A percentile compares a stretch with the other conserved stretches of the same genome.
phyloP scores from a whole-genome alignment of 148 eudicot species.

The Vaccinium vitisidaea region DNA sequence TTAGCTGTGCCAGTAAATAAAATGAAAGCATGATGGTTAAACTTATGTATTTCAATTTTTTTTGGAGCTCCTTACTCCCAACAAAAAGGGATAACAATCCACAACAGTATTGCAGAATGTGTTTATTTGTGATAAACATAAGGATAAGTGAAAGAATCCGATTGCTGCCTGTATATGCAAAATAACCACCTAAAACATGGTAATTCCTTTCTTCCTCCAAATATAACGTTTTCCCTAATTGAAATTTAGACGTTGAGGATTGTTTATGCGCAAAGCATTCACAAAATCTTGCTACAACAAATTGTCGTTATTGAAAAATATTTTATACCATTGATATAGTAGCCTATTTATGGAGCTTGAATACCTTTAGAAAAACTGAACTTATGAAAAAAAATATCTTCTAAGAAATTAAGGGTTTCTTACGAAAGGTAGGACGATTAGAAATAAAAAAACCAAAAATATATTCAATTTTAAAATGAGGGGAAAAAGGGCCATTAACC shows the following conservation, averaged over 20 bases:
- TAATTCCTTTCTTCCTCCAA: neutral
- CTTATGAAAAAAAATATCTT: neutral
- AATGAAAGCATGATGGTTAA: slow-evolving; percentile 15
- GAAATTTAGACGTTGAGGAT: neutral
- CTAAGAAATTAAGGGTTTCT: neutral
- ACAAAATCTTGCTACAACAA: neutral
- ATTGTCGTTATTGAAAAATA: neutral
- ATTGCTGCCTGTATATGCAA: neutral
- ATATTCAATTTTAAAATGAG: neutral
- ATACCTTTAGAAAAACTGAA: neutral
- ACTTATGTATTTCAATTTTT: neutral
- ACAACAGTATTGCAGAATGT: neutral
- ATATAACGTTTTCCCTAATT: neutral
- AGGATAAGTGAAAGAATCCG: neutral
- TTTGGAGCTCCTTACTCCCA: neutral
- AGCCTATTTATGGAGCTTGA: slow-evolving; percentile 7
- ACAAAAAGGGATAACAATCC: neutral
- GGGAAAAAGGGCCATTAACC: too few relatives aligned
- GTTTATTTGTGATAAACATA: neutral
- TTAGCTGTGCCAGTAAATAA: slow-evolving; percentile 55
- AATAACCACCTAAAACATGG: neutral
- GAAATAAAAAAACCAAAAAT: neutral
- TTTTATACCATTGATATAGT: neutral
- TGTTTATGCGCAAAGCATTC: neutral
- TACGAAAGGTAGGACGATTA: slow-evolving; percentile 53